Conservation (phyloP, 2,329 filamentous ascomycete species). For the Neopestalotiopsis sp. region DNA sequence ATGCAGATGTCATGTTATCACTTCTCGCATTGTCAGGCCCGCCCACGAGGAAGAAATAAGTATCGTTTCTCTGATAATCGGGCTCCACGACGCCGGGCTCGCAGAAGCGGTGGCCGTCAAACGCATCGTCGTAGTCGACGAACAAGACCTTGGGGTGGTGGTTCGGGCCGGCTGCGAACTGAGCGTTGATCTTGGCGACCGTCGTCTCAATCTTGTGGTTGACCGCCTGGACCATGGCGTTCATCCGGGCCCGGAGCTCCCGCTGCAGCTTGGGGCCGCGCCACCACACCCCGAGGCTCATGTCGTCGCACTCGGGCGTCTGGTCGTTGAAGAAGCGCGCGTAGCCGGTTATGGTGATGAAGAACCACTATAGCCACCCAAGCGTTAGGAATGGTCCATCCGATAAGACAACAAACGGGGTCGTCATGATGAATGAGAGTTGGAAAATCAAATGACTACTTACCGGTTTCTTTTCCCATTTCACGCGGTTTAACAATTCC, state of each 20-base stretch:
- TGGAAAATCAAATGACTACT: not conserved
- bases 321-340: conserved; percentile 53
- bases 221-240: conserved; percentile 48
- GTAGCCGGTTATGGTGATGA: conserved; percentile 52
- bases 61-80: conserved; percentile 48
- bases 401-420: too few relatives aligned
- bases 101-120: conserved; percentile 53
- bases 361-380: conserved; percentile 35
- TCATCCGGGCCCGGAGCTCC: conserved; percentile 46
- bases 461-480: conserved; percentile 48
- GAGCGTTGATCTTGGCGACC: conserved; percentile 42
- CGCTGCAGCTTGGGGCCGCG: conserved; percentile 46
- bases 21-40: conserved; percentile 45
- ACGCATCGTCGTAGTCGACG: conserved; percentile 49
- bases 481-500: conserved; percentile 49
- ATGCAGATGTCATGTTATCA: conserved; percentile 21
- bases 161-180: conserved; percentile 35
- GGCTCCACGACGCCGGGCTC: conserved; percentile 47
- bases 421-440: not conserved
- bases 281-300: conserved; percentile 53
- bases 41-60: conserved; percentile 56
- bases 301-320: conserved; percentile 48
- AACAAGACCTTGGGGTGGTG: conserved; percentile 42
- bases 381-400: not conserved
- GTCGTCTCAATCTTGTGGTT: conserved; percentile 46